Evolutionary conservation across 495 filamentous ascomycete species (phyloP).

Genomic region (Neurospora tetraspora): DNA sequence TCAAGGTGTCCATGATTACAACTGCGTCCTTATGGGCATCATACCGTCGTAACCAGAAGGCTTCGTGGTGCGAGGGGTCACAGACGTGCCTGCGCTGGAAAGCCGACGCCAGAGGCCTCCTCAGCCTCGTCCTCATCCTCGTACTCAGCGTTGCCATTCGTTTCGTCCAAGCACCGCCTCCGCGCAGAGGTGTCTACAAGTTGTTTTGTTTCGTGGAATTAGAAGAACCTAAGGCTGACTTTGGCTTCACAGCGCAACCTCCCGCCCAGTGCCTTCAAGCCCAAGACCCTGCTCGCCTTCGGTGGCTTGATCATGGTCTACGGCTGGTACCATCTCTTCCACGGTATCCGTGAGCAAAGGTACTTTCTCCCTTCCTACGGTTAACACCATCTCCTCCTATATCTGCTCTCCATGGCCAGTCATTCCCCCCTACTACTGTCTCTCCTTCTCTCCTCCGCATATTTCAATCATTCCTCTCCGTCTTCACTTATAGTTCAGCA

Average conservation of each 20-base stretch:
- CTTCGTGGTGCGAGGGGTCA: neutral
- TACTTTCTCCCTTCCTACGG: conserved; percentile 34
- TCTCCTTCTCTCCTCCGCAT: neutral
- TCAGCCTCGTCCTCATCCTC: neutral
- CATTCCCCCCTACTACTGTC: neutral
- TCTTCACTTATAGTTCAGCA: neutral
- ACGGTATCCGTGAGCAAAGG: conserved; percentile 79
- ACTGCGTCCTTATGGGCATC: neutral
- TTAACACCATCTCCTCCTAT: neutral
- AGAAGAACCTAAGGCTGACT: neutral
- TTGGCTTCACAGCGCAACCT: conserved; percentile 62
- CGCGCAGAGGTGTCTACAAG: neutral
- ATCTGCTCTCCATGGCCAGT: conserved; percentile 1
- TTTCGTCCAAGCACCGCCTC: neutral
- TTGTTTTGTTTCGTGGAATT: neutral
- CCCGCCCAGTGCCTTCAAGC: conserved; percentile 76
- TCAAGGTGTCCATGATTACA: neutral
- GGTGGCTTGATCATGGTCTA: conserved; percentile 71
- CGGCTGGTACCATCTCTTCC: conserved; percentile 73
- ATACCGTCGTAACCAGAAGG: neutral
- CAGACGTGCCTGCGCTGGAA: neutral
- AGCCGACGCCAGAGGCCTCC: neutral
- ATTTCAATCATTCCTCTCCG: neutral
- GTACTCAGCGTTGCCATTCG: neutral
- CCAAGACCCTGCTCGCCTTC: conserved; percentile 61